Evolutionary conservation across 2,329 filamentous ascomycete species (phyloP).

Genomic region (Colletotrichum gloeosporioides): DNA sequence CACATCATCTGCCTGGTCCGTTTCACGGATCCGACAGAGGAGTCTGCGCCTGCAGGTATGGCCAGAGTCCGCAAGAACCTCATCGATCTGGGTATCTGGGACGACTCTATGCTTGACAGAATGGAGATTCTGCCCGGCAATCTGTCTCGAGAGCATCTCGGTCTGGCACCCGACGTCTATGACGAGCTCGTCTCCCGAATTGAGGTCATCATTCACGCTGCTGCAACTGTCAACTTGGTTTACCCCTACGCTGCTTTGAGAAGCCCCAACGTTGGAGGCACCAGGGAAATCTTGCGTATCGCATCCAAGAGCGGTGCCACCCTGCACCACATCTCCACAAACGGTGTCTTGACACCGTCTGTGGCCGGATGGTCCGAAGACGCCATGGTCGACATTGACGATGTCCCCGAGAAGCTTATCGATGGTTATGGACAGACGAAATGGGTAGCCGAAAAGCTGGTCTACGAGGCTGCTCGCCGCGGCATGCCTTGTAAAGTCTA

Average conservation of each 20-base stretch:
- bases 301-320: conserved; percentile 72
- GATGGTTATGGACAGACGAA: conserved; percentile 84
- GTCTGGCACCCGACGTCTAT: conserved; percentile 70
- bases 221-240: conserved; percentile 79
- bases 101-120: conserved; percentile 77
- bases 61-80: conserved; percentile 77
- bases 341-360: conserved; percentile 77
- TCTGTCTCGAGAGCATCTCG: conserved; percentile 70
- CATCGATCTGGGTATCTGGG: conserved; percentile 80
- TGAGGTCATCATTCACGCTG: conserved; percentile 79
- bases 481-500: conserved; percentile 75
- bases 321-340: conserved; percentile 80
- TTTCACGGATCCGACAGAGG: conserved; percentile 70
- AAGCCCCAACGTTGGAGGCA: conserved; percentile 80
- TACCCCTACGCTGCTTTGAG: conserved; percentile 82
- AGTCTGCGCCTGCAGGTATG: conserved; percentile 70
- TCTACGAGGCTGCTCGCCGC: conserved; percentile 70
- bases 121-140: conserved; percentile 79
- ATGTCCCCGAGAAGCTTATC: conserved; percentile 70
- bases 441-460: conserved; percentile 80
- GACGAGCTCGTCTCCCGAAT: conserved; percentile 68
- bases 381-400: conserved; percentile 68
- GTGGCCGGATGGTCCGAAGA: conserved; percentile 75
- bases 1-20: conserved; percentile 76
- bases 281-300: conserved; percentile 74